Evolutionary conservation across 495 filamentous ascomycete genomes (phyloP), one percentile per base, ranked within the genome.

Genomic region (Xylaria venustula): DNA sequence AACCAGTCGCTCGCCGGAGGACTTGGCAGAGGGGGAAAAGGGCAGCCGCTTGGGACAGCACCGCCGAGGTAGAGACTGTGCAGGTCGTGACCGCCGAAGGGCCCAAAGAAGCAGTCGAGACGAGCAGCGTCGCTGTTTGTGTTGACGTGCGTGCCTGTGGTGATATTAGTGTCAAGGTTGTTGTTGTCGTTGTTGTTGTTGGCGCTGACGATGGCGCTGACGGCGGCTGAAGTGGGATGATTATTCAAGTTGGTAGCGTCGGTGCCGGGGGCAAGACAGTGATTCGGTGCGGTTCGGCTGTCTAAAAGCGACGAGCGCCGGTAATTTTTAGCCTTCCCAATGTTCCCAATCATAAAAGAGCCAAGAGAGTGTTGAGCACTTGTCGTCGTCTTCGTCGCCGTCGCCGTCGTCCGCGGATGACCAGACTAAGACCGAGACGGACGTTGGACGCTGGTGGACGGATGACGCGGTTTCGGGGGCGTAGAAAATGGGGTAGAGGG

Each of bases 281-380:
- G 15, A 14, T 41, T 30, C 20, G 34, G 54, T 54, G 23, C 55
- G 25, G 52, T 28, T 46, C n/a, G 53, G 37, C 28, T 34, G 44
- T 46, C 46, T 56, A 36, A 56, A 41, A 22, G 15, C 47, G 56
- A 50, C 56, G 50, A 58, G 45, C 56, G 56, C 56, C 56, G 32
- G 25, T 20, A 34, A n/a, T 34, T 60, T 50, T 60, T 42, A 60
- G 48, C 57, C 32, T 53, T 51, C 32, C 47, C 37, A 28, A 34
- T 51, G n/a, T 17, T 44, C 45, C 17, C 50, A 47, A 40, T 58
- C 55, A 25, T 32, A 48, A 47, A 28, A 17, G 23, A 53, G 34
- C 51, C 22, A 26, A 34, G 41, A 11, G 34, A 20, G 15, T 26
- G 14, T 8, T 26, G 49, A 19, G 19, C 9, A 20, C 25, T 22